Conservation (phyloP, 1,284 basidiomycete genomes). For the Fomitopsis schrenkii region DNA sequence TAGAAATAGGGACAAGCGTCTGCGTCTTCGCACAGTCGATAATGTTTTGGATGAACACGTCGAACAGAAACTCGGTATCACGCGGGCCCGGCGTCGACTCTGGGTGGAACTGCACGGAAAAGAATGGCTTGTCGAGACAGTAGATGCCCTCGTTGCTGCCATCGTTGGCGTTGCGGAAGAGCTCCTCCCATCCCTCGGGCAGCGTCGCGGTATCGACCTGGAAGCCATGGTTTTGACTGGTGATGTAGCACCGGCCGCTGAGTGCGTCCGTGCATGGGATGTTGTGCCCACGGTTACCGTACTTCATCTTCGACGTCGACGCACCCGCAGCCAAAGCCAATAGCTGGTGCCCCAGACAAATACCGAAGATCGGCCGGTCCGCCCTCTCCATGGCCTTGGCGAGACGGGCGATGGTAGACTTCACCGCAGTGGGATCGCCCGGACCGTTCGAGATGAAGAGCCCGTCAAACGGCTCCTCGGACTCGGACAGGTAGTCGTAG, state of each 20-base stretch:
- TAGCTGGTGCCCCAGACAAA: constrained; percentile 98
- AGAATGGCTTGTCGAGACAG: constrained; percentile 88
- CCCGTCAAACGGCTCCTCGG: constrained; percentile 85
- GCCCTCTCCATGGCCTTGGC: constrained; percentile 68
- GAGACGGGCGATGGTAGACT: constrained; percentile 72
- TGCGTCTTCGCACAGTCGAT: constrained; percentile 72
- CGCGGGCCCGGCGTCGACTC: constrained; percentile 98
- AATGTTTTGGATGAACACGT: constrained; percentile 93
- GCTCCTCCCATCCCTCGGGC: constrained; percentile 85
- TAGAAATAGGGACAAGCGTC: constrained; percentile 68
- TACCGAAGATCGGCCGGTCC: constrained; percentile 93
- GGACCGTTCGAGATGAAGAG: constrained; percentile 98
- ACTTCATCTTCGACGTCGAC: constrained; percentile 97
- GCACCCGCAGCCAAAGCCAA: constrained; percentile 95
- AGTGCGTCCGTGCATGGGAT: constrained; percentile 95
- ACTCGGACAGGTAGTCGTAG: constrained; percentile 80
- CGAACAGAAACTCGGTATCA: constrained; percentile 98
- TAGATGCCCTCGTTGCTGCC: constrained; percentile 98
- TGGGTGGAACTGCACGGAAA: constrained; percentile 99
- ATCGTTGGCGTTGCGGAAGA: constrained; percentile 98
- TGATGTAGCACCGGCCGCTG: constrained; percentile 97
- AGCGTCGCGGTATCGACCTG: constrained; percentile 87
- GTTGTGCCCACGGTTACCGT: constrained; percentile 98
- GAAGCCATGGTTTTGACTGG: constrained; percentile 98
- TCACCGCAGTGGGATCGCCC: constrained; percentile 90